These are phyloP conservation scores for Tilletia walkeri DNA, from an alignment of 1,284 basidiomycete genomes.

Conservation along the genomic window DNA sequence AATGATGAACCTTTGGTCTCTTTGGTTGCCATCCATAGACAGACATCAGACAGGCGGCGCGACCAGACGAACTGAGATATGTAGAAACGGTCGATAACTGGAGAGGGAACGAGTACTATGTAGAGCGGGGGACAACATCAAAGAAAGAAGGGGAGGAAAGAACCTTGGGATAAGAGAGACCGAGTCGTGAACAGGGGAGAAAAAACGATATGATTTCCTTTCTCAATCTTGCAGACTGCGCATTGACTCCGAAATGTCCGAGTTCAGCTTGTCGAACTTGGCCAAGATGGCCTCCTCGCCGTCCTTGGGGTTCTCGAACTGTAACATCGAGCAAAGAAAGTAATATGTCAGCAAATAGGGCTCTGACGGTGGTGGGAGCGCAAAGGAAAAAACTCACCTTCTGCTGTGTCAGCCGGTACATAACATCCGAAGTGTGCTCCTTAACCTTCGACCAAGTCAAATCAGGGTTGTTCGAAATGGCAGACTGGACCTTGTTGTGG, in stretches of 20 bases:
- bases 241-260: constrained; percentile 52
- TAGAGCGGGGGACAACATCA: background rate
- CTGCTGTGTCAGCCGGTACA: constrained; percentile 96
- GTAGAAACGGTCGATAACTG: too few relatives aligned
- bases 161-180: background rate
- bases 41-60: too few relatives aligned
- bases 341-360: background rate
- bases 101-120: too few relatives aligned
- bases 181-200: background rate
- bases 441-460: constrained; percentile 90
- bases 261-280: constrained; percentile 49
- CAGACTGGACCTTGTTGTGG: constrained; percentile 80
- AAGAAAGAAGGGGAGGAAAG: background rate
- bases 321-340: background rate
- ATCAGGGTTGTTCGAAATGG: constrained; percentile 71
- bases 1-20: too few relatives aligned
- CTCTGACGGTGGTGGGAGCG: too few relatives aligned
- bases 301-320: constrained; percentile 69
- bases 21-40: too few relatives aligned
- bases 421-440: constrained; percentile 79
- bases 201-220: background rate
- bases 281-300: constrained; percentile 50
- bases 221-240: constrained; percentile 48
- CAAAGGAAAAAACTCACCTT: constrained; percentile 59
- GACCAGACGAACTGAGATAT: too few relatives aligned